phyloP scores from a whole-genome alignment of 2,329 filamentous ascomycete genomes.

The Paraphoma sp. region DNA sequence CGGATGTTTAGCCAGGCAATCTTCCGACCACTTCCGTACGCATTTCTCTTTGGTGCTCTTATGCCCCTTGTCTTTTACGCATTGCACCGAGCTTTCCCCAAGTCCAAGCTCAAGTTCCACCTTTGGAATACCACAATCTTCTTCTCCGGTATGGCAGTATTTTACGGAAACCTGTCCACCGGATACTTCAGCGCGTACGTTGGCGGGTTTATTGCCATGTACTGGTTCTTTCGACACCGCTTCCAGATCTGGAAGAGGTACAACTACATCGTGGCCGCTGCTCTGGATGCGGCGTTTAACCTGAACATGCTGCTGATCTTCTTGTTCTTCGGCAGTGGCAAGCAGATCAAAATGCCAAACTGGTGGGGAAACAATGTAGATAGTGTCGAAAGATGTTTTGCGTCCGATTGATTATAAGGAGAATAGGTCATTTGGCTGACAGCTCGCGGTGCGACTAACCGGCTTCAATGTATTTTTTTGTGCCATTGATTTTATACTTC shows the following conservation, averaged over 20 bases:
- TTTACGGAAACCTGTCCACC: slow-evolving; percentile 68
- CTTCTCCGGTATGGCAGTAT: slow-evolving; percentile 61
- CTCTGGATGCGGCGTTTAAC: slow-evolving; percentile 69
- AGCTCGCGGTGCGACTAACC: too few relatives aligned
- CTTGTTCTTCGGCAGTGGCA: slow-evolving; percentile 62
- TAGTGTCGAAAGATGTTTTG: slow-evolving; percentile 66
- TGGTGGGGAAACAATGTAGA: slow-evolving; percentile 69
- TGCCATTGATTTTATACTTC: too few relatives aligned
- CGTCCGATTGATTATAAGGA: slow-evolving; percentile 40
- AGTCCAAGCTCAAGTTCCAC: slow-evolving; percentile 60
- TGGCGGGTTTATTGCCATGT: slow-evolving; percentile 68
- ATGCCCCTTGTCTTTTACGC: slow-evolving; percentile 57
- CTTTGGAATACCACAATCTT: slow-evolving; percentile 69
- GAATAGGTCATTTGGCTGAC: neutral
- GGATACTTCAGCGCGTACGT: slow-evolving; percentile 64
- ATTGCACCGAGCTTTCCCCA: slow-evolving; percentile 61
- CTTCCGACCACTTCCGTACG: slow-evolving; percentile 59
- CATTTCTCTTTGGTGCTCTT: slow-evolving; percentile 59
- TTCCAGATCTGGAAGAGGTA: slow-evolving; percentile 66
- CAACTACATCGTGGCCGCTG: slow-evolving; percentile 67
- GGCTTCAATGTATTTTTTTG: too few relatives aligned
- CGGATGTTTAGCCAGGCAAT: slow-evolving; percentile 58
- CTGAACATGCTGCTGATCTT: slow-evolving; percentile 68
- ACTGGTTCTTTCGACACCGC: slow-evolving; percentile 62
- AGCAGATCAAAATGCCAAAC: slow-evolving; percentile 64